Conservation (phyloP, 805 yeast species). For the Candida hungchunana region DNA sequence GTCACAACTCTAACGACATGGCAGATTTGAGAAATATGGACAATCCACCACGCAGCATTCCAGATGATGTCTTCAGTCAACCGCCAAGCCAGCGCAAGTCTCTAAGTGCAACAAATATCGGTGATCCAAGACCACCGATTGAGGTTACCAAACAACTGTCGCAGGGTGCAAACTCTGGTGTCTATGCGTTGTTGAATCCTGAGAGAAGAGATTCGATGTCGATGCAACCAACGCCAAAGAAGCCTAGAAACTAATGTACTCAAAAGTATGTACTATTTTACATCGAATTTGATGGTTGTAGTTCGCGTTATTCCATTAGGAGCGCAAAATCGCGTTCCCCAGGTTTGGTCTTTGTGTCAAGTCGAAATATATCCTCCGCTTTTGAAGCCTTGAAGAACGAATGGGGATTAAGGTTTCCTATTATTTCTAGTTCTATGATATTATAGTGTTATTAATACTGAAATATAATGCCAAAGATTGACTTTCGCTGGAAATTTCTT, state of each 20-base stretch:
- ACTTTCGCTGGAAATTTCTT: too few relatives aligned
- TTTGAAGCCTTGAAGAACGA: too few relatives aligned
- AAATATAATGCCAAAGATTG: too few relatives aligned
- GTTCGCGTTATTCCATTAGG: too few relatives aligned
- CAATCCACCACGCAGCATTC: conserved; percentile 25
- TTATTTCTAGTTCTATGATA: too few relatives aligned
- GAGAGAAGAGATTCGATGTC: conserved; percentile 18
- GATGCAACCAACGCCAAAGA: conserved; percentile 11
- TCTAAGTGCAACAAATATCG: conserved; percentile 15
- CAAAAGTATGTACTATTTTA: too few relatives aligned
- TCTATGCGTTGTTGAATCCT: conserved; percentile 26
- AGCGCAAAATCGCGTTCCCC: too few relatives aligned
- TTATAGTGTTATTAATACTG: too few relatives aligned
- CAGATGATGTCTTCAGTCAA: conserved; percentile 9
- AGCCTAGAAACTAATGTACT: conserved; percentile 11
- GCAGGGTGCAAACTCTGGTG: conserved; percentile 17
- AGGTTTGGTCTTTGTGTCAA: too few relatives aligned
- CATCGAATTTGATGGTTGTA: not conserved
- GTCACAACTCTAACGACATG: conserved; percentile 23
- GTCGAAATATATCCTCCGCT: too few relatives aligned
- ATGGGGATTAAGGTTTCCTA: too few relatives aligned
- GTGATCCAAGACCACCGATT: conserved; percentile 2
- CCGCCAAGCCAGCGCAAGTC: conserved; percentile 14
- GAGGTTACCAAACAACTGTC: not conserved
- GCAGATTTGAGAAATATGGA: conserved; percentile 12